Conservation (phyloP, 192 early-diverging fungal species). For the Coemansia sp. region DNA sequence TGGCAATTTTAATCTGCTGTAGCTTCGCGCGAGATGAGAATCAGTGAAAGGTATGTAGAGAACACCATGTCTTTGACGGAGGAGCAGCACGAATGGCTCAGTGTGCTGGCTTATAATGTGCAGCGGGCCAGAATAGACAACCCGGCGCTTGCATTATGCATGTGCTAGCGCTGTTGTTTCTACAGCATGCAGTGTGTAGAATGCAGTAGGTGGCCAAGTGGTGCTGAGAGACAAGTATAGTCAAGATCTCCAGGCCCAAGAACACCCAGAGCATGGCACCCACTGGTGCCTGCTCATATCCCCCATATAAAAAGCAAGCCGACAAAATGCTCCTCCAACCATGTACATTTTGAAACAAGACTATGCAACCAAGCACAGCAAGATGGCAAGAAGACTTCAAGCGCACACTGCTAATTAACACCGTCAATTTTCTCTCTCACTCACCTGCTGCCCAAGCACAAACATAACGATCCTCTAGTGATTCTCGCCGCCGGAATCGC, state of each 20-base stretch:
- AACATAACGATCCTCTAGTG: constrained; percentile 17
- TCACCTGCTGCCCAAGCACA: too few species aligned
- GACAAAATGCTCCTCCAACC: background rate
- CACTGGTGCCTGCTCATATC: too few species aligned
- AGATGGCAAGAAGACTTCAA: background rate
- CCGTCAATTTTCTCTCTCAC: background rate
- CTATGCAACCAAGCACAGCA: background rate
- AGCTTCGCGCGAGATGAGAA: constrained; percentile 52
- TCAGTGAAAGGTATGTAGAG: constrained; percentile 40
- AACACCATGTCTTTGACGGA: background rate
- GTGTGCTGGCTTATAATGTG: too few species aligned
- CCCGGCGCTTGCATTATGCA: constrained; percentile 1
- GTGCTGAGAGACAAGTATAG: too few species aligned
- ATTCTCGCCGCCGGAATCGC: constrained; percentile 21
- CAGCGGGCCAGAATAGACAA: background rate
- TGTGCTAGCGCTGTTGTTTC: constrained; percentile 1
- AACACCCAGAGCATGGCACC: background rate
- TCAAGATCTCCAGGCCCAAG: constrained; percentile 34
- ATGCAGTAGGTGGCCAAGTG: background rate
- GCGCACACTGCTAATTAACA: background rate
- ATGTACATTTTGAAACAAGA: background rate
- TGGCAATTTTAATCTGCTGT: background rate
- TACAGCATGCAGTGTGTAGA: constrained; percentile 16
- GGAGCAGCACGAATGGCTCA: background rate
- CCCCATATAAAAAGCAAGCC: background rate